A percentile compares a stretch with the other conserved stretches of the same genome.
phyloP scores from a whole-genome alignment of 345 rosid species.

The Chamaenerion angustifolium region DNA sequence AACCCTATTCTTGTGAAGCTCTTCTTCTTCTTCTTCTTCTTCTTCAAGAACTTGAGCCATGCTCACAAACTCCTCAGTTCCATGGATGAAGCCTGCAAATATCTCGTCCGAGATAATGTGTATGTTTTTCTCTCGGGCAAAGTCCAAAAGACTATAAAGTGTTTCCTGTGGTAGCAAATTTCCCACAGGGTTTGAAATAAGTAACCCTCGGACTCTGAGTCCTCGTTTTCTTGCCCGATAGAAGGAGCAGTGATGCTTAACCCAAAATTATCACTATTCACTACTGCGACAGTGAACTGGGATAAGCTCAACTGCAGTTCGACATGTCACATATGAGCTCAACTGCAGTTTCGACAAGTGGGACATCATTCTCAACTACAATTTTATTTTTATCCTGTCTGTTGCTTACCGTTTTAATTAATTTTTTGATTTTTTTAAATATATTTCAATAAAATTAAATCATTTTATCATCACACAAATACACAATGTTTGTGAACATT shows the following conservation, averaged over 20 bases:
- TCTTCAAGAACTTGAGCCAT: constrained; percentile 52
- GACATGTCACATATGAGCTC: no score
- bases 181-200: constrained; percentile 82
- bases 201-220: constrained; percentile 52
- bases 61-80: constrained; percentile 69
- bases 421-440: no score
- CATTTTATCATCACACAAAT: no score
- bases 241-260: constrained; percentile 45
- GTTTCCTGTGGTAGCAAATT: constrained; percentile 45
- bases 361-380: no score
- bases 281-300: constrained; percentile 83
- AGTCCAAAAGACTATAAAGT: constrained; percentile 39
- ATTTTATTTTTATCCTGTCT: no score
- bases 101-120: constrained; percentile 86
- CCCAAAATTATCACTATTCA: constrained; percentile 56
- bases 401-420: no score
- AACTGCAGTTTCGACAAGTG: no score
- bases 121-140: constrained; percentile 72
- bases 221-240: constrained; percentile 76
- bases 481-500: no score
- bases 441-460: no score
- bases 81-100: constrained; percentile 62
- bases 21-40: constrained; percentile 55
- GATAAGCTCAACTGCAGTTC: constrained; percentile 77
- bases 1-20: no score